Conservation (phyloP, 192 early-diverging fungal genomes). For the Backusella macrospora region DNA sequence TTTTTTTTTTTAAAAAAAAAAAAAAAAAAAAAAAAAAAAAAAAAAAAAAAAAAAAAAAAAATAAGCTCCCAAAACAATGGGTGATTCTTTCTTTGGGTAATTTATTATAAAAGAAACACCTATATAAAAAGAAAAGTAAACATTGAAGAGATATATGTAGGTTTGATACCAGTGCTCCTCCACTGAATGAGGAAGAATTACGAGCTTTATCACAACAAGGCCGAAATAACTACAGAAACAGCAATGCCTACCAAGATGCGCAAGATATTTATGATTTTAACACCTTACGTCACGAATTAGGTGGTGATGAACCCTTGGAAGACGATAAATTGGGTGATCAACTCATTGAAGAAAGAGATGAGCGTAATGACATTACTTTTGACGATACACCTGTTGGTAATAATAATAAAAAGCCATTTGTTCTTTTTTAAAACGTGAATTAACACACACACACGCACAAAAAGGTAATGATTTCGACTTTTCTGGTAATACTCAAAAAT, state of each 20-base stretch:
- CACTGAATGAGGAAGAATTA: neutral
- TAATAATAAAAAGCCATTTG: no score
- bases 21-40: no score
- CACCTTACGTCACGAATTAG: neutral
- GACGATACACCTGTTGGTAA: neutral
- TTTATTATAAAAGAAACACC: neutral
- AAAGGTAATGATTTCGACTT: neutral
- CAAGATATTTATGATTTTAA: slow-evolving; percentile 7
- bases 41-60: neutral
- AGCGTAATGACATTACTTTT: neutral
- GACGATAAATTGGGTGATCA: neutral
- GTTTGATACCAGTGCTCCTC: neutral
- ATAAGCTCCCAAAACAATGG: slow-evolving; percentile 3
- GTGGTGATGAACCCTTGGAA: neutral
- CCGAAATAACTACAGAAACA: no score
- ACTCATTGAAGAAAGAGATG: neutral
- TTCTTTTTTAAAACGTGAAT: no score
- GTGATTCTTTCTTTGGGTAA: slow-evolving; percentile 25
- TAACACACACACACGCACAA: no score
- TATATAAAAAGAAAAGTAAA: neutral
- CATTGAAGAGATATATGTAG: neutral
- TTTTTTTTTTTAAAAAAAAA: no score
- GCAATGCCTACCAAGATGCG: neutral
- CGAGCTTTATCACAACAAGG: neutral
- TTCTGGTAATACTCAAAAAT: neutral